Evolutionary conservation across 495 filamentous ascomycete species (phyloP).

Genomic region (Bombardia bombarda): DNA sequence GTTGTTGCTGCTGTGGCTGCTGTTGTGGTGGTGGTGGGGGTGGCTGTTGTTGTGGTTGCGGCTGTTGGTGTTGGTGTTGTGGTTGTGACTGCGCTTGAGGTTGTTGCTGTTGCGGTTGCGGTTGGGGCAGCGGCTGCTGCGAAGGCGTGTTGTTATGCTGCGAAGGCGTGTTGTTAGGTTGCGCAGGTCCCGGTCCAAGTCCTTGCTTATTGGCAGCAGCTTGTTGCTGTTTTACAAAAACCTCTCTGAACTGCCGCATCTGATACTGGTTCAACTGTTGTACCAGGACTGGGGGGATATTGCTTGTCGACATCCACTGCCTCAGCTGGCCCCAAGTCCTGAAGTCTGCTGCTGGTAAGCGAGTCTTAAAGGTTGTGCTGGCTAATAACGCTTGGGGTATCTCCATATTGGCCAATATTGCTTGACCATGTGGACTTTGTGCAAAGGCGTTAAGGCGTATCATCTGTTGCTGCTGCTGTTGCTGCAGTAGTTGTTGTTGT

Average conservation of each 20-base stretch:
- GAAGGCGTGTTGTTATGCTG: neutral
- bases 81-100: constrained; percentile 3
- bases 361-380: too few relatives aligned
- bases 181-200: neutral
- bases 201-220: neutral
- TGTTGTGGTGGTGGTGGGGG: constrained; percentile 9
- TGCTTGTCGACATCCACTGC: neutral
- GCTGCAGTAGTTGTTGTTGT: constrained; percentile 14
- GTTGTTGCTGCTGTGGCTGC: constrained; percentile 10
- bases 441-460: too few relatives aligned
- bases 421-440: too few relatives aligned
- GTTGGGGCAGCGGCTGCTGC: too few relatives aligned
- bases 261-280: neutral
- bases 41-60: constrained; percentile 8
- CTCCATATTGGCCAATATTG: too few relatives aligned
- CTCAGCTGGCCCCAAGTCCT: neutral
- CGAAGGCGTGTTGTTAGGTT: constrained; percentile 1
- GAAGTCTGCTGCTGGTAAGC: too few relatives aligned
- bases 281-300: neutral
- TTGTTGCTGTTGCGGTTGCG: constrained; percentile 10
- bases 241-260: neutral
- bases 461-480: too few relatives aligned
- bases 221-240: neutral
- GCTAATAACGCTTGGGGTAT: too few relatives aligned
- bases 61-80: neutral